A percentile compares a stretch with the other conserved stretches of the same genome.
phyloP scores from a whole-genome alignment of 2,329 filamentous ascomycete species.

The Didymosphaeria variabile region DNA sequence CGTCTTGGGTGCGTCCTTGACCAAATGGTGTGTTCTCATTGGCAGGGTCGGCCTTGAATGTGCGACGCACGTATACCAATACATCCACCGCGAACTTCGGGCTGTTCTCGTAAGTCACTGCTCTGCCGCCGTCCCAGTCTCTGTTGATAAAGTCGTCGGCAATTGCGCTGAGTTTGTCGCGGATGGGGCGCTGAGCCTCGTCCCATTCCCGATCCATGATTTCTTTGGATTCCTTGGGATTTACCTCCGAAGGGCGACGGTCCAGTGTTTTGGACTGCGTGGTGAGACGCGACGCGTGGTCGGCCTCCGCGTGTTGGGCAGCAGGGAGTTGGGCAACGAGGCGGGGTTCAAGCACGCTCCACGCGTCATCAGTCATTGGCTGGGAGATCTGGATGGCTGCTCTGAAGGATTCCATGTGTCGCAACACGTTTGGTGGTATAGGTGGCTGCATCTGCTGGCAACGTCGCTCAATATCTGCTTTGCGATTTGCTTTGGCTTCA shows the following conservation, averaged over 20 bases:
- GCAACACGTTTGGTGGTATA: conserved; percentile 68
- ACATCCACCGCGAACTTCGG: conserved; percentile 77
- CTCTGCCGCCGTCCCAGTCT: conserved; percentile 70
- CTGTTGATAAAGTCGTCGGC: conserved; percentile 75
- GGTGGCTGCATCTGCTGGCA: conserved; percentile 73
- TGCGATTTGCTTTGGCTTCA: conserved; percentile 70
- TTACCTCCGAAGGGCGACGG: conserved; percentile 58
- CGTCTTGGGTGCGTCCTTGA: conserved; percentile 14
- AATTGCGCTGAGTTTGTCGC: conserved; percentile 70
- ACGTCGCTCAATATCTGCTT: conserved; percentile 75
- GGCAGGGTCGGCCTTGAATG: conserved; percentile 70
- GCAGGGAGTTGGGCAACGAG: conserved; percentile 71
- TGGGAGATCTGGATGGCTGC: conserved; percentile 75
- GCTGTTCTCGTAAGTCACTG: conserved; percentile 69
- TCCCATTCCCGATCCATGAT: conserved; percentile 75
- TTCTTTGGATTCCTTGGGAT: conserved; percentile 63
- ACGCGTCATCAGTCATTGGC: conserved; percentile 73
- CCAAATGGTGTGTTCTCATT: conserved; percentile 59
- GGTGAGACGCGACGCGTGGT: conserved; percentile 59
- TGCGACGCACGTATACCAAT: conserved; percentile 70
- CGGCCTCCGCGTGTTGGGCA: conserved; percentile 66
- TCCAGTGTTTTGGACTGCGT: conserved; percentile 58
- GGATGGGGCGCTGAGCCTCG: conserved; percentile 72
- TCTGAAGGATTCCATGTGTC: conserved; percentile 77
- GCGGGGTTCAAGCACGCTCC: conserved; percentile 73